phyloP scores from a whole-genome alignment of 2,329 filamentous ascomycete genomes.

The Aspergillus japonicus region DNA sequence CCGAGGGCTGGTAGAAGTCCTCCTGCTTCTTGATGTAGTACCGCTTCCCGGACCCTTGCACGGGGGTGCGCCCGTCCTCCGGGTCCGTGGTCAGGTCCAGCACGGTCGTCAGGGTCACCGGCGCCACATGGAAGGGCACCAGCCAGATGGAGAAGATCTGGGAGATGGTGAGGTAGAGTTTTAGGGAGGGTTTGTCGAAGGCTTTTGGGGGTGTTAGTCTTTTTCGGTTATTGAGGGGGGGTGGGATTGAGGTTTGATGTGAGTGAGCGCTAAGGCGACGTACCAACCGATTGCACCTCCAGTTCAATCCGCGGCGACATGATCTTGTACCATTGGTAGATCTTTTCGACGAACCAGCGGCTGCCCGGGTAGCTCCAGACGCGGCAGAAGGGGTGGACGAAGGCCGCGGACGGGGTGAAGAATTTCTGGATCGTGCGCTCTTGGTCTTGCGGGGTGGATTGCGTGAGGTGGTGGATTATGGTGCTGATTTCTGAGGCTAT shows the following conservation, averaged over 20 bases:
- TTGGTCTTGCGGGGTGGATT: slow-evolving; percentile 66
- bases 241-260: too few relatives aligned
- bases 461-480: slow-evolving; percentile 68
- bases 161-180: slow-evolving; percentile 71
- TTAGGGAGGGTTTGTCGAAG: slow-evolving; percentile 63
- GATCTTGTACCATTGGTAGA: slow-evolving; percentile 84
- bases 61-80: slow-evolving; percentile 16
- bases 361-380: slow-evolving; percentile 63
- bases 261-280: not conserved
- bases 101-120: slow-evolving; percentile 67
- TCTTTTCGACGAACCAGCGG: slow-evolving; percentile 63
- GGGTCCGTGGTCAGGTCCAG: slow-evolving; percentile 58
- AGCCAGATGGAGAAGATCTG: slow-evolving; percentile 78
- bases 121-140: slow-evolving; percentile 70
- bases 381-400: slow-evolving; percentile 75
- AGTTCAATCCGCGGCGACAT: slow-evolving; percentile 72
- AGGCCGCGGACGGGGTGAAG: slow-evolving; percentile 70
- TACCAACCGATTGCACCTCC: slow-evolving; percentile 61
- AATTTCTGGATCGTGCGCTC: slow-evolving; percentile 65
- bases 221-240: too few relatives aligned
- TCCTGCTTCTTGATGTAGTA: slow-evolving; percentile 77
- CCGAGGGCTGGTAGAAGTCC: slow-evolving; percentile 75
- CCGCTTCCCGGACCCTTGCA: slow-evolving; percentile 35
- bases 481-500: slow-evolving; percentile 59
- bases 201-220: slow-evolving; percentile 45